Evolutionary conservation across 352 stramenopile species (phyloP).

Genomic region (Phytophthora kernoviae): DNA sequence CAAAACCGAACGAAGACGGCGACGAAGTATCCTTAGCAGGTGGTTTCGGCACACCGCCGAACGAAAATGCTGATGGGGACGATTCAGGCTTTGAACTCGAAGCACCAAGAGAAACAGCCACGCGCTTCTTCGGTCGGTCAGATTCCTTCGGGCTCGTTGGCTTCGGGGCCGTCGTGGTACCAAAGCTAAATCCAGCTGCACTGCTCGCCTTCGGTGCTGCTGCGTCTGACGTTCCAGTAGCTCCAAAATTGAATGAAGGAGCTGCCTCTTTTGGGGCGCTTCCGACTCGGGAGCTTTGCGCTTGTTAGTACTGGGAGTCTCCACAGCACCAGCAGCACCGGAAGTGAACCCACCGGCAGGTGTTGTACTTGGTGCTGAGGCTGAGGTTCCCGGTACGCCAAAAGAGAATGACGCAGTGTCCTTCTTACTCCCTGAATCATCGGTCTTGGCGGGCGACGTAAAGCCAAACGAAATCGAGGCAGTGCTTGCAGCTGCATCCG

Average conservation of each 20-base stretch:
- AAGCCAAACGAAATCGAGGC: slow-evolving; percentile 38
- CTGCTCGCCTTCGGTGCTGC: slow-evolving; percentile 14
- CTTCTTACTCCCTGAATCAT: background rate
- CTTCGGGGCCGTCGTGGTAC: slow-evolving; percentile 6
- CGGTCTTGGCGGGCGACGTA: slow-evolving; percentile 27
- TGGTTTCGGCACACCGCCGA: slow-evolving; percentile 18
- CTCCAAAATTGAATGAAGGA: slow-evolving; percentile 33
- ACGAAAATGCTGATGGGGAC: slow-evolving; percentile 36
- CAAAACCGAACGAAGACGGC: slow-evolving; percentile 29
- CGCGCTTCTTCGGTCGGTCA: slow-evolving; percentile 31
- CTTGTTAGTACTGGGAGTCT: slow-evolving; percentile 24
- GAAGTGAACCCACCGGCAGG: slow-evolving; percentile 28
- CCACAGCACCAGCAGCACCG: slow-evolving; percentile 10
- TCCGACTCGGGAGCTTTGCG: slow-evolving; percentile 29
- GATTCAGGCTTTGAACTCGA: slow-evolving; percentile 29
- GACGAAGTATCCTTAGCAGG: slow-evolving; percentile 22
- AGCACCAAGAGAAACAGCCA: slow-evolving; percentile 24
- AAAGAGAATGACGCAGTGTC: slow-evolving; percentile 30
- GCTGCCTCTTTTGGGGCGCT: slow-evolving; percentile 6
- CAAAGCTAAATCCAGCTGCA: slow-evolving; percentile 42
- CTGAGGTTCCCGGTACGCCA: slow-evolving; percentile 16
- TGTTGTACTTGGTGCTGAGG: background rate
- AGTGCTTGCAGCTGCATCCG: slow-evolving; percentile 12
- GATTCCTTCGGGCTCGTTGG: slow-evolving; percentile 23
- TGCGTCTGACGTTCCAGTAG: slow-evolving; percentile 1